phyloP scores from a whole-genome alignment of 2,329 filamentous ascomycete species.

The Diaporthe ampelina region DNA sequence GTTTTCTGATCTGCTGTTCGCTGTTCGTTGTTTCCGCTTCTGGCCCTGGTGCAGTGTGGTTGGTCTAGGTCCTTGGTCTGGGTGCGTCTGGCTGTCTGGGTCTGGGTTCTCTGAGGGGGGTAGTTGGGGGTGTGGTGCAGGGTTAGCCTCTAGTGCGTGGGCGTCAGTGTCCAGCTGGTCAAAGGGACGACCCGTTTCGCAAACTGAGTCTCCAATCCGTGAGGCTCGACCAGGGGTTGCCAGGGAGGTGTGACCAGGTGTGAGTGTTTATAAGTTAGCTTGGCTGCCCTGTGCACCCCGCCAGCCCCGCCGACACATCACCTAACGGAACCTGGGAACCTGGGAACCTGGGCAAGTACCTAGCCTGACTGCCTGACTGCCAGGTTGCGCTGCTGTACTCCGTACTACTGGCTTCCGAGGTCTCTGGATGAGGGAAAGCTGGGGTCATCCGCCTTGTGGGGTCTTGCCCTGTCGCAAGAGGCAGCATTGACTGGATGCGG shows the following conservation, averaged over 20 bases:
- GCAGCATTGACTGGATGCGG: background rate
- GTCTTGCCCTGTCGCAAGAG: background rate
- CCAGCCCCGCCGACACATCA: background rate
- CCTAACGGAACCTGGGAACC: background rate
- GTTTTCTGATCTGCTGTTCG: conserved; percentile 23
- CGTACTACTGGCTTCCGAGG: background rate
- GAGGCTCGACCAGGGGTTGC: conserved; percentile 27
- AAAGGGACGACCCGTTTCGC: conserved; percentile 30
- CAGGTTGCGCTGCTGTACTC: background rate
- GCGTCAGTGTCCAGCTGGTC: conserved; percentile 21
- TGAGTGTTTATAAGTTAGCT: background rate
- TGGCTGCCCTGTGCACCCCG: background rate
- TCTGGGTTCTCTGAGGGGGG: conserved; percentile 5
- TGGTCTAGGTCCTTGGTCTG: background rate
- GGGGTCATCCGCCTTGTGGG: conserved; percentile 28
- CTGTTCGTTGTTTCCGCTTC: conserved; percentile 26
- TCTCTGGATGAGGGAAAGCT: background rate
- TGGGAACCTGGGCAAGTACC: too few species aligned
- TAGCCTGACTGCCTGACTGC: too few species aligned
- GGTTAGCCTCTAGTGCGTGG: background rate
- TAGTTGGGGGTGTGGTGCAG: background rate
- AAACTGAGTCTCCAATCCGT: conserved; percentile 7
- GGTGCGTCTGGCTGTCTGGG: background rate
- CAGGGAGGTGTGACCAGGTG: conserved; percentile 12
- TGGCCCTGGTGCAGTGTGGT: background rate